Evolutionary conservation across 768 basidiomycete species (phyloP).

Genomic region (Infundibulicybe gibba): DNA sequence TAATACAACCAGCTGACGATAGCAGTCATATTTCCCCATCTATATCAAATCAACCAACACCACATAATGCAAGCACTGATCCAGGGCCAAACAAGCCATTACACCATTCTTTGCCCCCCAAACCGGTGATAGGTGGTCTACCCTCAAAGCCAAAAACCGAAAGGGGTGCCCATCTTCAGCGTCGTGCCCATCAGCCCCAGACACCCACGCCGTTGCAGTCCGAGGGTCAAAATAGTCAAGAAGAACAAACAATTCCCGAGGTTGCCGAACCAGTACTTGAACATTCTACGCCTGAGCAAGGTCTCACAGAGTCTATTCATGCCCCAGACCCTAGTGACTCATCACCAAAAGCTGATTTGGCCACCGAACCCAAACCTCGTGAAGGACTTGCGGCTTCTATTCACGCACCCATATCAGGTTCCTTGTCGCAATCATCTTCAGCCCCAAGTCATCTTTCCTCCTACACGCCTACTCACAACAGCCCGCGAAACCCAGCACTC

Average conservation of each 20-base stretch:
- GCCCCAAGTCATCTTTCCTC: slow-evolving; percentile 32
- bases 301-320: slow-evolving; percentile 15
- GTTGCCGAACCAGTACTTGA: neutral
- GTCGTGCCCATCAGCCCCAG: neutral
- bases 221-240: neutral
- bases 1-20: no score
- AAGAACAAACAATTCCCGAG: neutral
- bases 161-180: neutral
- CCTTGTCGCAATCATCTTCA: slow-evolving; percentile 33
- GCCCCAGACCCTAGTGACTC: slow-evolving; percentile 7
- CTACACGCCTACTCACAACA: slow-evolving; percentile 19
- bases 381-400: slow-evolving; percentile 49
- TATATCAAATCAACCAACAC: no score
- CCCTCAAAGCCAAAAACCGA: neutral
- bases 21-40: no score
- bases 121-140: slow-evolving; percentile 3
- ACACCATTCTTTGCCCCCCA: slow-evolving; percentile 9
- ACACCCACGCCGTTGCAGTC: neutral
- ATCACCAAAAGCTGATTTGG: slow-evolving; percentile 4
- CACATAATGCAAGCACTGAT: neutral
- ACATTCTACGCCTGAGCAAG: slow-evolving; percentile 12
- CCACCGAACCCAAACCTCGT: slow-evolving; percentile 9
- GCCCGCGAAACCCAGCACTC: slow-evolving; percentile 24
- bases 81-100: neutral
- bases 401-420: slow-evolving; percentile 40